Evolutionary conservation across 2,329 filamentous ascomycete species (phyloP).

Genomic region (Colletotrichum horii): DNA sequence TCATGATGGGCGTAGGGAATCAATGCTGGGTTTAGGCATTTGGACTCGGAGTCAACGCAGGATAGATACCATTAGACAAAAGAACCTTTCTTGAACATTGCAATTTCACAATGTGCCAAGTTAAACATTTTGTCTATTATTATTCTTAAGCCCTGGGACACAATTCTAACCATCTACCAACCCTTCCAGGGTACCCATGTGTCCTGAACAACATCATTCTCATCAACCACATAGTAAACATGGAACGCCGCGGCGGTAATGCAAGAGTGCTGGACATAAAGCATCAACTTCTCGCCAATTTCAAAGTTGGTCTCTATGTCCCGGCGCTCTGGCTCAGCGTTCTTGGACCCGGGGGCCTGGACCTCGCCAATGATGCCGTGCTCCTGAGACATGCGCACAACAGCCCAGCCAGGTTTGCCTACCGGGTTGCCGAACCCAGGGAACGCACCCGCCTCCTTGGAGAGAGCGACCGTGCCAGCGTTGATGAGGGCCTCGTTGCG

Average conservation of each 20-base stretch:
- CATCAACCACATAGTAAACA: slow-evolving; percentile 40
- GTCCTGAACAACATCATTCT: slow-evolving; percentile 35
- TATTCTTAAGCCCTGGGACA: too few species aligned
- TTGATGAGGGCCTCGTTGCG: slow-evolving; percentile 43
- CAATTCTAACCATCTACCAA: slow-evolving; percentile 20
- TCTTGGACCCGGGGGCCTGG: background rate
- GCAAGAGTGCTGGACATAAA: slow-evolving; percentile 39
- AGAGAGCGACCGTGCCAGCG: slow-evolving; percentile 38
- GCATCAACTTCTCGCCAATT: slow-evolving; percentile 36
- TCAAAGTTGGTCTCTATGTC: slow-evolving; percentile 31
- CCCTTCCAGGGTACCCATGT: slow-evolving; percentile 44
- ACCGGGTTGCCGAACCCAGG: slow-evolving; percentile 35
- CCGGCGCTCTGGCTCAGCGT: slow-evolving; percentile 9
- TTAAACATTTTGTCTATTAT: background rate
- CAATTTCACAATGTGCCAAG: background rate
- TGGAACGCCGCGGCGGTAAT: slow-evolving; percentile 41
- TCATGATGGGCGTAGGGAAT: background rate
- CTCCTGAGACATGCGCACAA: slow-evolving; percentile 41
- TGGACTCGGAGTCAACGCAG: background rate
- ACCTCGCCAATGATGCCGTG: slow-evolving; percentile 36
- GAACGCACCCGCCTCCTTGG: slow-evolving; percentile 35
- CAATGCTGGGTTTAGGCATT: background rate
- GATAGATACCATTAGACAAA: background rate
- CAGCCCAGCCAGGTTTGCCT: slow-evolving; percentile 32
- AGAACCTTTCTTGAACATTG: background rate